Evolutionary conservation across 257 asterid species (phyloP).

Genomic region (Sherardia arvensis): DNA sequence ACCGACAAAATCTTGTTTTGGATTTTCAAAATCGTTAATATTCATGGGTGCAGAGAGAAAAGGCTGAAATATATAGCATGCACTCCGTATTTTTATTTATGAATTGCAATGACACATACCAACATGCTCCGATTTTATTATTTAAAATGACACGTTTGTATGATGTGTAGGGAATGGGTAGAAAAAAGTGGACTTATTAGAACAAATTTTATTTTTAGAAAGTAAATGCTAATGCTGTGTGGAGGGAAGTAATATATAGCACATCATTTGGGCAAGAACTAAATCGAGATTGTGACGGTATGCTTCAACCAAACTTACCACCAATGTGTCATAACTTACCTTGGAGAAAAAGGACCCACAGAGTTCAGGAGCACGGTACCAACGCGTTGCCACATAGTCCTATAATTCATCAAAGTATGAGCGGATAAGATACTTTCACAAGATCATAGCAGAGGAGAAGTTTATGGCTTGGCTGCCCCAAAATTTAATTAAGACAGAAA

Average conservation of each 20-base stretch:
- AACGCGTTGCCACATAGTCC: slow-evolving; percentile 99
- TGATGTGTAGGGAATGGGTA: neutral
- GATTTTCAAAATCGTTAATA: too few species aligned
- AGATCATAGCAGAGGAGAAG: neutral
- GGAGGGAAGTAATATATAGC: neutral
- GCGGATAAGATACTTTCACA: neutral
- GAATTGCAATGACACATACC: neutral
- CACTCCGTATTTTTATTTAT: too few species aligned
- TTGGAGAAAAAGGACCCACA: slow-evolving; percentile 96
- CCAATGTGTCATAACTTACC: slow-evolving; percentile 41
- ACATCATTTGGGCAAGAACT: neutral
- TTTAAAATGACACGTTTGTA: neutral
- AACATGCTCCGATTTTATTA: too few species aligned
- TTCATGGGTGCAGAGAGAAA: neutral
- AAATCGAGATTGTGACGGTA: neutral
- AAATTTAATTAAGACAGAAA: neutral
- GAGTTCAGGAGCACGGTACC: slow-evolving; percentile 99
- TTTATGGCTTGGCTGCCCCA: too few species aligned
- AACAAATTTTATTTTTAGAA: neutral
- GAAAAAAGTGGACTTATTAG: neutral
- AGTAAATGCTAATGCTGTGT: neutral
- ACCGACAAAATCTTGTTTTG: neutral
- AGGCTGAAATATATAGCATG: neutral
- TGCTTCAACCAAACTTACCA: slow-evolving; percentile 6
- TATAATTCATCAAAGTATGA: slow-evolving; percentile 23